Evolutionary conservation across 2,329 filamentous ascomycete species (phyloP).

Genomic region (Fusarium sp.): DNA sequence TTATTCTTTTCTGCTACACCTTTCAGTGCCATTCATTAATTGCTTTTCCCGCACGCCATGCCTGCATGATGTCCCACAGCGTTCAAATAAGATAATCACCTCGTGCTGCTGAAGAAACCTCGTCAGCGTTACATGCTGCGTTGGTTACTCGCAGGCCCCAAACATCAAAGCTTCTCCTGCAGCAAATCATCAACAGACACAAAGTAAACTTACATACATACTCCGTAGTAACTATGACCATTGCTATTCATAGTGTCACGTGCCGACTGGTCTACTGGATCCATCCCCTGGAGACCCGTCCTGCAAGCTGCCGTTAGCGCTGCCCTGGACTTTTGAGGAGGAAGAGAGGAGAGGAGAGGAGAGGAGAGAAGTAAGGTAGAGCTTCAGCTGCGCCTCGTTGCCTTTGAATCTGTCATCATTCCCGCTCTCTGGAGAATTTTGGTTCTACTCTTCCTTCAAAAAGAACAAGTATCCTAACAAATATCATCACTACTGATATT

Average conservation of each 20-base stretch:
- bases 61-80: neutral
- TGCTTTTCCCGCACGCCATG: neutral
- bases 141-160: neutral
- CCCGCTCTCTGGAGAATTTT: neutral
- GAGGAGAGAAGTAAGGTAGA: neutral
- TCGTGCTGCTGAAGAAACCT: constrained; percentile 4
- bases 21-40: neutral
- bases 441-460: neutral
- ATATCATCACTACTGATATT: neutral
- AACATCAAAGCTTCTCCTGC: constrained; percentile 10
- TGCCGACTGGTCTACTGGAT: constrained; percentile 21
- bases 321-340: constrained; percentile 17
- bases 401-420: constrained; percentile 31
- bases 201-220: too few relatives aligned
- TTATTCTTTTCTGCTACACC: neutral
- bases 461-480: neutral
- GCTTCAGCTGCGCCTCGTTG: constrained; percentile 30
- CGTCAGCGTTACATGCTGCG: constrained; percentile 14
- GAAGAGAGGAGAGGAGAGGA: constrained; percentile 10
- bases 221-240: too few relatives aligned
- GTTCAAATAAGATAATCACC: neutral
- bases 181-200: constrained; percentile 31
- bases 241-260: constrained; percentile 12
- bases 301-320: constrained; percentile 37
- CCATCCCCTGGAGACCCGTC: neutral